These are phyloP conservation scores for Neonothopanus nambi DNA, from an alignment of 1,284 basidiomycete species.

Conservation along the genomic window DNA sequence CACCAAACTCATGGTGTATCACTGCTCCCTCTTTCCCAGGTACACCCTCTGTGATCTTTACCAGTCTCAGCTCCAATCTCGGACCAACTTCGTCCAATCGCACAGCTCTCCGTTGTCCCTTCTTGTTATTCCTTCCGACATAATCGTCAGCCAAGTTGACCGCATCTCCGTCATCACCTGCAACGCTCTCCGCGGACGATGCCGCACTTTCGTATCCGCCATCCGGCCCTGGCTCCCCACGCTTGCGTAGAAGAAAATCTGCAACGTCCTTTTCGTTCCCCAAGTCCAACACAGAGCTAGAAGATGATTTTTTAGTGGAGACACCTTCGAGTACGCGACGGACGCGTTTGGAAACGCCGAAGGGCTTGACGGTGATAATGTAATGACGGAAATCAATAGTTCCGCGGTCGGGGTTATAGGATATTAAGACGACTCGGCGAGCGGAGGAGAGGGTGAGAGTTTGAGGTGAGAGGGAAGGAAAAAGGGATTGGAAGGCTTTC, in stretches of 20 bases:
- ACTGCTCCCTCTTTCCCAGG: conserved; percentile 88
- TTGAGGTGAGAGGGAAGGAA: conserved; percentile 82
- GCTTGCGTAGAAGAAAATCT: conserved; percentile 85
- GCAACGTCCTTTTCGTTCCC: conserved; percentile 92
- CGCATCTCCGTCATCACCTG: conserved; percentile 79
- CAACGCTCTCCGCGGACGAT: conserved; percentile 73
- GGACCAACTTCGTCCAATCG: conserved; percentile 94
- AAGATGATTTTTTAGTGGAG: conserved; percentile 40
- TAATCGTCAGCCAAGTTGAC: conserved; percentile 91
- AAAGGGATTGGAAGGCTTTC: conserved; percentile 89
- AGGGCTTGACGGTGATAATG: conserved; percentile 92
- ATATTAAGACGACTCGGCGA: conserved; percentile 89
- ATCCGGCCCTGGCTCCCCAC: conserved; percentile 67
- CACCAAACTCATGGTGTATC: conserved; percentile 90
- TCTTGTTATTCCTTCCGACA: conserved; percentile 91
- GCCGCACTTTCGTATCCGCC: conserved; percentile 86
- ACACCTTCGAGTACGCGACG: conserved; percentile 83
- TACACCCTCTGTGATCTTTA: conserved; percentile 95
- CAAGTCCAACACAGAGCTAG: conserved; percentile 65
- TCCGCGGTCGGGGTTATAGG: conserved; percentile 85
- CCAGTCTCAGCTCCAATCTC: conserved; percentile 87
- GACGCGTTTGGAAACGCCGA: conserved; percentile 93
- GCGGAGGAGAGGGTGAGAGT: conserved; percentile 79
- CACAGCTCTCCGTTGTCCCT: conserved; percentile 89
- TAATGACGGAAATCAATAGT: conserved; percentile 96